Evolutionary conservation across 306 rosid genomes (phyloP).

Genomic region (Clitoria ternatea): DNA sequence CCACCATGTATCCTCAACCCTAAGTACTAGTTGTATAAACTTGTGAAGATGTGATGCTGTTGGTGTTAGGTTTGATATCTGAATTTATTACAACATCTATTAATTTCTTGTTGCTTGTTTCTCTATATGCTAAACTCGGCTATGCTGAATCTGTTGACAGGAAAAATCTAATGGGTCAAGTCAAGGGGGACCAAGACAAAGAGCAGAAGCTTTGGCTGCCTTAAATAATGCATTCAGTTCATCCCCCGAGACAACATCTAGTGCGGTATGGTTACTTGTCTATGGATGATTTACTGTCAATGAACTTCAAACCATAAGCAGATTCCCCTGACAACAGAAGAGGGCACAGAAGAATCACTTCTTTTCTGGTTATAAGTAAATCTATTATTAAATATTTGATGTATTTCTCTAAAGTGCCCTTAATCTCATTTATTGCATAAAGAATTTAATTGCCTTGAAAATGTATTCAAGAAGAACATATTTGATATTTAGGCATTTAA

Average conservation of each 20-base stretch:
- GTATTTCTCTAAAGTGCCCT: too few species aligned
- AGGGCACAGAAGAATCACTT: neutral
- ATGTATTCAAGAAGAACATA: too few species aligned
- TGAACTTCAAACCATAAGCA: conserved; percentile 11
- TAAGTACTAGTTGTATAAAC: neutral
- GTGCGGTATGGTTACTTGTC: conserved; percentile 22
- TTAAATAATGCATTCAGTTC: conserved; percentile 72
- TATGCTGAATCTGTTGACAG: conserved; percentile 30
- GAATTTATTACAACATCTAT: neutral
- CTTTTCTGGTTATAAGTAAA: too few species aligned
- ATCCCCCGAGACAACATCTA: conserved; percentile 39
- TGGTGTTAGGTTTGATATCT: neutral
- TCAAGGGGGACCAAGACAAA: conserved; percentile 57
- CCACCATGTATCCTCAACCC: too few species aligned
- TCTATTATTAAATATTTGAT: too few species aligned
- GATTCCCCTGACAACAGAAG: neutral
- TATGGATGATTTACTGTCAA: neutral
- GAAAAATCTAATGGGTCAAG: conserved; percentile 45
- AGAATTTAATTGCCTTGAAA: too few species aligned
- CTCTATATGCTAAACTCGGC: neutral
- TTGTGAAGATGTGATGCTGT: neutral
- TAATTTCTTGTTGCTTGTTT: neutral
- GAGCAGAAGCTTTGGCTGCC: conserved; percentile 60
- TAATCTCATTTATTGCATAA: too few species aligned
- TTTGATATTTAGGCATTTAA: too few species aligned